phyloP scores from a whole-genome alignment of 768 basidiomycete species.

The Tremella yokohamensis region DNA sequence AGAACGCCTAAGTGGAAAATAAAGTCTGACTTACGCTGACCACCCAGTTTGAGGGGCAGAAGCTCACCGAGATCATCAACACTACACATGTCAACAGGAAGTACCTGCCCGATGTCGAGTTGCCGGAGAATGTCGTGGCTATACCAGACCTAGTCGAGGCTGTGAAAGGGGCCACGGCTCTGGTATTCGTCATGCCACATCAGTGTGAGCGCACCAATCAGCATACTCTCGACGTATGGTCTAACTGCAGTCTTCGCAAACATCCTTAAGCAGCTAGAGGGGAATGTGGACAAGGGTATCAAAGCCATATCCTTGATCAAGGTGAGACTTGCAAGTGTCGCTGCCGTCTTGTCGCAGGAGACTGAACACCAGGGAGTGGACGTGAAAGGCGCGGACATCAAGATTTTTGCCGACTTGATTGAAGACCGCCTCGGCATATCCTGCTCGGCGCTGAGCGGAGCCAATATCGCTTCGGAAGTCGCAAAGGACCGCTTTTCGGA shows the following conservation, averaged over 20 bases:
- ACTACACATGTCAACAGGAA: conserved; percentile 53
- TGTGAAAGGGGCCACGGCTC: conserved; percentile 53
- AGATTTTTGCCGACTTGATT: conserved; percentile 55
- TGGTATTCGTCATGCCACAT: conserved; percentile 56
- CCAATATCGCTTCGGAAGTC: conserved; percentile 57
- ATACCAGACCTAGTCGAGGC: conserved; percentile 53
- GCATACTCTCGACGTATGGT: not conserved
- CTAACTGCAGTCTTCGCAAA: conserved; percentile 50
- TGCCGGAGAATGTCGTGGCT: conserved; percentile 53
- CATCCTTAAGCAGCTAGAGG: conserved; percentile 52
- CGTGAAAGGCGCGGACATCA: conserved; percentile 52
- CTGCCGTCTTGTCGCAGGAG: not conserved
- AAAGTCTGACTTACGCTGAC: not conserved
- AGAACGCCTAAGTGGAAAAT: too few species aligned
- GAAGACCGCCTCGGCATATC: conserved; percentile 51
- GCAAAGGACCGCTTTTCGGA: conserved; percentile 54
- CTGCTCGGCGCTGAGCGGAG: conserved; percentile 55
- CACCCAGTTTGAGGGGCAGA: conserved; percentile 44
- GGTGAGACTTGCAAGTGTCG: conserved; percentile 29
- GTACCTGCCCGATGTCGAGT: conserved; percentile 51
- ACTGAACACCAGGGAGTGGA: conserved; percentile 52
- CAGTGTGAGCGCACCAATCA: conserved; percentile 46
- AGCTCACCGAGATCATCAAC: conserved; percentile 55
- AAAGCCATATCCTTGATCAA: conserved; percentile 55
- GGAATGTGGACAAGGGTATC: conserved; percentile 49